Conservation (phyloP, 2,329 filamentous ascomycete genomes). For the Claviceps sp. region DNA sequence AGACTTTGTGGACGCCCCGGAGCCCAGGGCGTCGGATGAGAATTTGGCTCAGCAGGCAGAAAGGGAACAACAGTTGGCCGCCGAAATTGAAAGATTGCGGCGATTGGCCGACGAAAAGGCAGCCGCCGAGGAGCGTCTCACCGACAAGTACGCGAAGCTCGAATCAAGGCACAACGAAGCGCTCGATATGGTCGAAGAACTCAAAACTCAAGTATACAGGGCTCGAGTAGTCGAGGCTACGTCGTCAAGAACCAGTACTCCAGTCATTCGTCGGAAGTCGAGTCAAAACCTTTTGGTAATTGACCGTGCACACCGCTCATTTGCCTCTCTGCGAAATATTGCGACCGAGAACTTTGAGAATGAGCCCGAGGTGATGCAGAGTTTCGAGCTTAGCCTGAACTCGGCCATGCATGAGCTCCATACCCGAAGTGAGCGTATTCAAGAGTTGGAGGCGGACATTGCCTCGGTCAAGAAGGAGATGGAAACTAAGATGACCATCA, state of each 20-base stretch:
- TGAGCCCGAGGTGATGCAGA: conserved; percentile 74
- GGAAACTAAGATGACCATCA: conserved; percentile 92
- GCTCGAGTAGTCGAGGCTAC: conserved; percentile 49
- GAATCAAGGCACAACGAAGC: conserved; percentile 71
- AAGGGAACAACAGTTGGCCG: conserved; percentile 33
- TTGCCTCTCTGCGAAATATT: conserved; percentile 79
- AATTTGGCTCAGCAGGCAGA: conserved; percentile 22
- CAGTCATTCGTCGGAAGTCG: conserved; percentile 85
- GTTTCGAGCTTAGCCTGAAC: conserved; percentile 84
- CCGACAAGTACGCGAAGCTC: conserved; percentile 68
- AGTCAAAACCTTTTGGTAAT: conserved; percentile 79
- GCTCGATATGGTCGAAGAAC: conserved; percentile 74
- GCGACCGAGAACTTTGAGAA: conserved; percentile 74
- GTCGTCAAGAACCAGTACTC: conserved; percentile 51
- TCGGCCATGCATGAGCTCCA: conserved; percentile 88
- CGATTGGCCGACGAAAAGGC: conserved; percentile 64
- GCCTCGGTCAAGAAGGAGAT: conserved; percentile 82
- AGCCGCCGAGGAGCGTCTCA: conserved; percentile 56
- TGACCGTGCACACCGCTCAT: conserved; percentile 82
- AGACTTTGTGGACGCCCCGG: conserved; percentile 31
- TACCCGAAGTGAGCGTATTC: conserved; percentile 72
- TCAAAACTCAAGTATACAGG: conserved; percentile 75
- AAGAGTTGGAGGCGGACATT: conserved; percentile 77
- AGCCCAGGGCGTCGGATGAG: conserved; percentile 24
- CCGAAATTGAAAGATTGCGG: conserved; percentile 61